phyloP scores from a whole-genome alignment of 805 yeast species.

The Saccharomycopsis schoenii region DNA sequence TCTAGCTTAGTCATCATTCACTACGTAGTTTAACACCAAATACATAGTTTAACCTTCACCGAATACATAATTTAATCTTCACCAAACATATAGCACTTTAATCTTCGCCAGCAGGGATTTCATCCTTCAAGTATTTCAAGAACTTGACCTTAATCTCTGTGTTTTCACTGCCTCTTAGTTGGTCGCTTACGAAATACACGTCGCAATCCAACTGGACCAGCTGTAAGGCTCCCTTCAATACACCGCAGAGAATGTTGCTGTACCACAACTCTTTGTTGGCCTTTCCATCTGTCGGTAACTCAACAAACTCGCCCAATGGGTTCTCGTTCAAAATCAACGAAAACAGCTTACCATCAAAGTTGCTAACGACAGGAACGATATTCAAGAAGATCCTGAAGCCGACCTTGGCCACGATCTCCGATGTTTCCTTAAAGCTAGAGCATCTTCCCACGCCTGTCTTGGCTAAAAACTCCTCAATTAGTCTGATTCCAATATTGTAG shows the following conservation, averaged over 20 bases:
- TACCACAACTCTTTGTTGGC: constrained; percentile 78
- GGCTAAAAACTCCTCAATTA: constrained; percentile 89
- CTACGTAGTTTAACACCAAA: too few species aligned
- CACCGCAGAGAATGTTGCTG: constrained; percentile 83
- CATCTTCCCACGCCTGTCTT: constrained; percentile 83
- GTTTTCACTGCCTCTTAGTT: constrained; percentile 66
- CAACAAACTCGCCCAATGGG: constrained; percentile 92
- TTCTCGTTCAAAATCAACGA: constrained; percentile 69
- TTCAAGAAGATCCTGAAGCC: constrained; percentile 89
- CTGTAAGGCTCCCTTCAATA: constrained; percentile 81
- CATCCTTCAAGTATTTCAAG: constrained; percentile 72
- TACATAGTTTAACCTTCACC: not conserved
- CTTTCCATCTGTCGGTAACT: constrained; percentile 72
- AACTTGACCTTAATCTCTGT: constrained; percentile 75
- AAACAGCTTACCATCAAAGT: constrained; percentile 78
- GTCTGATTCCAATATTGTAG: constrained; percentile 80
- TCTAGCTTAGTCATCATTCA: too few species aligned
- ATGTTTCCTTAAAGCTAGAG: constrained; percentile 67
- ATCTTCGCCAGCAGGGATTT: constrained; percentile 96
- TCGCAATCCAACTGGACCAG: constrained; percentile 95
- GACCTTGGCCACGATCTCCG: constrained; percentile 73
- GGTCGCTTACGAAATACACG: constrained; percentile 68
- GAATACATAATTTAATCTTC: not conserved
- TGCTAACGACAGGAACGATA: constrained; percentile 61
- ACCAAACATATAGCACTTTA: constrained; percentile 22